Evolutionary conservation across 2,329 filamentous ascomycete genomes (phyloP).

Genomic region (Rutstroemia sp.): DNA sequence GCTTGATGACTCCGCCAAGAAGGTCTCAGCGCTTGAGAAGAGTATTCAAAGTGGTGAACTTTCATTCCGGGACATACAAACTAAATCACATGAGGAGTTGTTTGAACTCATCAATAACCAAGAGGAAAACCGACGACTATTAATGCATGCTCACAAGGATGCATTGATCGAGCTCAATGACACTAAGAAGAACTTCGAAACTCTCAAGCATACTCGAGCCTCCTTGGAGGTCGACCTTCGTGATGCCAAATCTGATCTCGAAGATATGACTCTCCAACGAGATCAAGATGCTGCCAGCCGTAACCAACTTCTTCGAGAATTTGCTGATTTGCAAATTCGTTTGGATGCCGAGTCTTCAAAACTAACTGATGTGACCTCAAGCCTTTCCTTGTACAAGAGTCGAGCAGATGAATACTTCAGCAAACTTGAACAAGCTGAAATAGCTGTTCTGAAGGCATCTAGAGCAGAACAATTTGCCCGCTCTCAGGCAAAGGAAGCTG

Average conservation of each 20-base stretch:
- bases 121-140: constrained; percentile 75
- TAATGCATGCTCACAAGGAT: constrained; percentile 79
- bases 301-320: constrained; percentile 83
- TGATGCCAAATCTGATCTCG: constrained; percentile 74
- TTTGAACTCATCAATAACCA: constrained; percentile 89
- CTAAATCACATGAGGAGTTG: constrained; percentile 89
- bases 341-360: constrained; percentile 85
- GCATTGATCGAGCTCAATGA: constrained; percentile 79
- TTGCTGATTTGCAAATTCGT: constrained; percentile 86
- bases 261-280: constrained; percentile 68
- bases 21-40: constrained; percentile 82
- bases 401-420: constrained; percentile 94
- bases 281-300: constrained; percentile 87
- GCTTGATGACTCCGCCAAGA: constrained; percentile 88
- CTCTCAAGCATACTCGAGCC: constrained; percentile 73
- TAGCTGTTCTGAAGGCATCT: constrained; percentile 84
- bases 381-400: constrained; percentile 81
- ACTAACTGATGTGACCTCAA: constrained; percentile 74
- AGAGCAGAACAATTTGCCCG: constrained; percentile 93
- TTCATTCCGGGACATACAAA: constrained; percentile 83
- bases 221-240: constrained; percentile 79
- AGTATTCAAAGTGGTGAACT: constrained; percentile 81
- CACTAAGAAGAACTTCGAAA: constrained; percentile 80
- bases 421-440: constrained; percentile 95
- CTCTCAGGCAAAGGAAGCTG: constrained; percentile 79